Conservation (phyloP, 2,329 filamentous ascomycete species). For the Sporothrix dimorphospora region DNA sequence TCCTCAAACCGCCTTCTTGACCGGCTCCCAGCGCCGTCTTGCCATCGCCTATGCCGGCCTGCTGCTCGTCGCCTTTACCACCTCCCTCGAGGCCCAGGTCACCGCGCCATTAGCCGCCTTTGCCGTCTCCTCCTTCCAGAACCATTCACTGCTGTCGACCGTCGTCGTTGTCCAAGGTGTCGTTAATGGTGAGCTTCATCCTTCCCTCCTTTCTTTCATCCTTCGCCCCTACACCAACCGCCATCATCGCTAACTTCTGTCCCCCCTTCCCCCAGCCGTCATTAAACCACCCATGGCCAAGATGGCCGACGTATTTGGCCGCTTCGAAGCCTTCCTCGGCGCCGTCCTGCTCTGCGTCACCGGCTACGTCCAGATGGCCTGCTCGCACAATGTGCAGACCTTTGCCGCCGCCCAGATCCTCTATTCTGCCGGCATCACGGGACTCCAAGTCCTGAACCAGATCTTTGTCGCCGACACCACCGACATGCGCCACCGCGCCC, state of each 20-base stretch:
- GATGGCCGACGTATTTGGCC: slow-evolving; percentile 64
- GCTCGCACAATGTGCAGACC: slow-evolving; percentile 56
- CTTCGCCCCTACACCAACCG: not conserved
- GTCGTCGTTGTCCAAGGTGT: slow-evolving; percentile 66
- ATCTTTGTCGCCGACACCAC: slow-evolving; percentile 68
- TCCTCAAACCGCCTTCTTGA: slow-evolving; percentile 27
- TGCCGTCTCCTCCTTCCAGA: slow-evolving; percentile 65
- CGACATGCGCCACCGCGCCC: slow-evolving; percentile 60
- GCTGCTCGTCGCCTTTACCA: slow-evolving; percentile 65
- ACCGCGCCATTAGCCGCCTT: slow-evolving; percentile 63
- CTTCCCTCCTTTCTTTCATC: not conserved
- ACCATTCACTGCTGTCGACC: slow-evolving; percentile 66
- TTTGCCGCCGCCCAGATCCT: slow-evolving; percentile 61
- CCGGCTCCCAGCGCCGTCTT: slow-evolving; percentile 28
- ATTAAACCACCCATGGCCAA: slow-evolving; percentile 65
- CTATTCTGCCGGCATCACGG: slow-evolving; percentile 56
- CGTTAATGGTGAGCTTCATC: slow-evolving; percentile 55
- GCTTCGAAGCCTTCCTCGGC: slow-evolving; percentile 60
- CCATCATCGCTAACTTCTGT: slow-evolving; percentile 16
- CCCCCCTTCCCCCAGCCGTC: slow-evolving; percentile 46
- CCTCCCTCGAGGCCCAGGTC: slow-evolving; percentile 68
- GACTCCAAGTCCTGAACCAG: slow-evolving; percentile 60
- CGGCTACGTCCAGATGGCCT: slow-evolving; percentile 61
- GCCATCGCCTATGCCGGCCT: slow-evolving; percentile 40
- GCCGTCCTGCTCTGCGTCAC: slow-evolving; percentile 58